Base-by-base conservation (phyloP, 73 alveolate genomes). In the Durusdinium trenchii region DNA sequence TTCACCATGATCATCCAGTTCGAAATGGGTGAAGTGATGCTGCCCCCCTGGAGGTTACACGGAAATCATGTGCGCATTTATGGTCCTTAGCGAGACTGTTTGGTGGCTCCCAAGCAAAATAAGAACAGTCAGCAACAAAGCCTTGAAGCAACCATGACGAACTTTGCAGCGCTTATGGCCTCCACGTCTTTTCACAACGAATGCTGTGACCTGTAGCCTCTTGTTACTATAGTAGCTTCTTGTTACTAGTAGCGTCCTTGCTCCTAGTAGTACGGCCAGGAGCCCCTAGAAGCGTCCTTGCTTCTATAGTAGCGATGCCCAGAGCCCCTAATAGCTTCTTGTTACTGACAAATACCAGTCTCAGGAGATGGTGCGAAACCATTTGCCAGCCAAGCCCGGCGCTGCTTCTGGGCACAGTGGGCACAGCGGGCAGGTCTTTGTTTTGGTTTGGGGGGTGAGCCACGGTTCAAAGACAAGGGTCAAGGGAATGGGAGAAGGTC, bases 331-430 rank as follows among this genome's bases (percentile, higher is more conserved):
- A 23, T 62, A 20, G 76, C 32, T 62, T 35, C 16, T 62, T 35
- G 32, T 40, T 23, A 20, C 18, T 62, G 76, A 62, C 38, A 23
- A 12, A 20, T 12, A 35, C 18, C 43, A 62, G 36, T 6, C 38
- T 10, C 84, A 73, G 84, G 84, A 73, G 84, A 73, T 20, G 67
- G 90, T 79, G 62, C 7, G 90, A 79, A 46, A 67, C 5, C 48
- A 23, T 26, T 46, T 79, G 26, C 90, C 90, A 18, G 52, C 90
- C 69, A 79, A 79, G 48, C 90, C 69, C 6, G 90, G 90, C 48
- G 90, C 90, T 6, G 90, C 48, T 45, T 30, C 69, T 47, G 35
- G 67, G 84, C 51, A n/a, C 32, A 73, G 40, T 20, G 9, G 30
- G 73, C 18, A 23, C 30, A 23, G 1, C 73, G n/a, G n/a, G 18